Percentiles rank a stretch among this genome's conserved stretches.
Evolutionary conservation across 2,329 filamentous ascomycete species (phyloP).

Genomic region (Zasmidium angulare): DNA sequence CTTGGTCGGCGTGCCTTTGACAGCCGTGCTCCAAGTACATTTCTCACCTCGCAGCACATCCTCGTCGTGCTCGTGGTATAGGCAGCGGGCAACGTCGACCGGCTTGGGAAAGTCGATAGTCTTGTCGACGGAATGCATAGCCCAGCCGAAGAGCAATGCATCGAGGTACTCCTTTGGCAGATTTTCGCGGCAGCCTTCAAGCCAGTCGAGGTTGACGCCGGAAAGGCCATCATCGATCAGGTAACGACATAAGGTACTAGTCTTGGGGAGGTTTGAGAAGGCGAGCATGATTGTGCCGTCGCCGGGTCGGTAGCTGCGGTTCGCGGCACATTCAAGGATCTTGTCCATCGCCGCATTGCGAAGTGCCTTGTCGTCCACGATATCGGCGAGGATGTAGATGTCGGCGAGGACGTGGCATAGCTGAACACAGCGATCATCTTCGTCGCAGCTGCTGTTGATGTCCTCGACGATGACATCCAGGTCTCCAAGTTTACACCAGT

Average conservation of each 20-base stretch:
- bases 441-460: not conserved
- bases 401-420: not conserved
- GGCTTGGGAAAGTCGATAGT: not conserved
- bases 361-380: slow-evolving; percentile 7
- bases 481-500: slow-evolving; percentile 1
- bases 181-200: not conserved
- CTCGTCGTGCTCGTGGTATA: slow-evolving; percentile 14
- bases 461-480: slow-evolving; percentile 3
- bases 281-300: not conserved
- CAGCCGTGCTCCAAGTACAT: not conserved
- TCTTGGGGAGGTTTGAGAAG: not conserved
- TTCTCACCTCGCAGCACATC: not conserved
- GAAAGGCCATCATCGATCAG: slow-evolving; percentile 4
- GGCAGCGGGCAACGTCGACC: not conserved
- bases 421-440: not conserved
- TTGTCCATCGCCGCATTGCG: slow-evolving; percentile 12
- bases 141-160: slow-evolving; percentile 8
- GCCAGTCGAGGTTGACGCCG: not conserved
- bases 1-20: not conserved
- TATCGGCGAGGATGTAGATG: slow-evolving; percentile 13
- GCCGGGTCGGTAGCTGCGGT: not conserved
- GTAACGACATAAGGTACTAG: slow-evolving; percentile 4
- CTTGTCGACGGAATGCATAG: slow-evolving; percentile 1
- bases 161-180: slow-evolving; percentile 1
- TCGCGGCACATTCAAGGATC: not conserved